A percentile compares a stretch with the other conserved stretches of the same genome.
These are phyloP conservation scores for Cymbopogon citratus DNA, from an alignment of 176 grass and related monocot species.

Conservation along the genomic window DNA sequence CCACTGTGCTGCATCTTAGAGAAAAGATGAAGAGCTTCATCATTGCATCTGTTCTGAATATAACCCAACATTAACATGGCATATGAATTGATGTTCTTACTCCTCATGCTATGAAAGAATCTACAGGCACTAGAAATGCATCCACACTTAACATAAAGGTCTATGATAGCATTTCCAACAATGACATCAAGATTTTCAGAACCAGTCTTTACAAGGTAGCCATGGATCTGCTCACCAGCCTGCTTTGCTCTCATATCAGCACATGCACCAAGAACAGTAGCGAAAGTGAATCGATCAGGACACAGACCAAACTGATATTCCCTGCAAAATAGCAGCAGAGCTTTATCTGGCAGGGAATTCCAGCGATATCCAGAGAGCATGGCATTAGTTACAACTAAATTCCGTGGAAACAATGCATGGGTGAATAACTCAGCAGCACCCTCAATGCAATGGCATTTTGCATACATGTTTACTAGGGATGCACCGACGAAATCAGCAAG, in stretches of 20 bases:
- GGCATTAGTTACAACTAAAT: conserved; percentile 57
- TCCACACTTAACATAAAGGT: conserved; percentile 80
- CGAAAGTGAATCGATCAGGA: conserved; percentile 74
- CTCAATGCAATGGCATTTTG: conserved; percentile 60
- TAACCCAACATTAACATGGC: conserved; percentile 70
- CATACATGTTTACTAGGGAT: conserved; percentile 88
- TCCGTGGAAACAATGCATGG: conserved; percentile 29
- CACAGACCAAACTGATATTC: conserved; percentile 54
- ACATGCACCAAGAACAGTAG: conserved; percentile 75
- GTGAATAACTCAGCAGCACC: conserved; percentile 54
- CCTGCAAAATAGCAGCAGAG: conserved; percentile 60
- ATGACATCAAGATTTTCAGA: conserved; percentile 62
- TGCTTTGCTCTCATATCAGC: conserved; percentile 57
- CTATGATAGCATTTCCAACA: conserved; percentile 77
- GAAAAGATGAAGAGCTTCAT: conserved; percentile 65
- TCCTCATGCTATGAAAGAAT: conserved; percentile 79
- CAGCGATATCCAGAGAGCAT: conserved; percentile 76
- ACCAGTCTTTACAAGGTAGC: conserved; percentile 60
- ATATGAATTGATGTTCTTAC: conserved; percentile 76
- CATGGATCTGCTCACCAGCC: conserved; percentile 78
- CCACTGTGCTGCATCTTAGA: conserved; percentile 80
- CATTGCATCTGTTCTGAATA: conserved; percentile 68
- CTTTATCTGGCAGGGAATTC: conserved; percentile 69
- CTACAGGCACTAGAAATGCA: conserved; percentile 66
- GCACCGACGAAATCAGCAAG: conserved; percentile 56